A percentile compares a stretch with the other conserved stretches of the same genome.
phyloP scores from a whole-genome alignment of 75 land plant species.

The Sequoiadendron giganteum region DNA sequence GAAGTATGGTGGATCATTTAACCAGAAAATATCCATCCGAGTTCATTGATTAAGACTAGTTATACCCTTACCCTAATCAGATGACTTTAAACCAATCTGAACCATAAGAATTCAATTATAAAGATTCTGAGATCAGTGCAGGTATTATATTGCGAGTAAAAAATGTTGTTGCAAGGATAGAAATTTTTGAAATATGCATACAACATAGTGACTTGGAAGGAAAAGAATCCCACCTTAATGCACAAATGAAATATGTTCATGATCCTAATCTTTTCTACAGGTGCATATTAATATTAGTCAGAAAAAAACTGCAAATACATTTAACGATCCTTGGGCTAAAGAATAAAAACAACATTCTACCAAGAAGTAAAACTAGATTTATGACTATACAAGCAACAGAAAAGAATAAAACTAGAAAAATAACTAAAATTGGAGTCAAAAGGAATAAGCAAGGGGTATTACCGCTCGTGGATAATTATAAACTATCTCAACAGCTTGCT shows the following conservation, averaged over 20 bases:
- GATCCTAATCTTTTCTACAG: background rate
- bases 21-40: too few species aligned
- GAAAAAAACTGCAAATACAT: background rate
- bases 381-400: background rate
- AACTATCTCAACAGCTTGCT: slow-evolving; percentile 87
- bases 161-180: background rate
- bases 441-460: background rate
- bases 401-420: background rate
- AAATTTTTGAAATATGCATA: background rate
- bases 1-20: too few species aligned
- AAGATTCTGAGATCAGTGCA: background rate
- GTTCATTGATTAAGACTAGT: background rate
- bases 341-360: background rate
- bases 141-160: background rate
- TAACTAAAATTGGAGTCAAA: background rate
- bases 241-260: background rate
- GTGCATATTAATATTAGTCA: background rate
- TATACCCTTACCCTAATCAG: background rate
- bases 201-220: background rate
- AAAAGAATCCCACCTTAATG: background rate
- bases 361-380: background rate
- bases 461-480: slow-evolving; percentile 63
- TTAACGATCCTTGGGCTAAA: background rate
- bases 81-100: too few species aligned
- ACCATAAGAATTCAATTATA: background rate